These are phyloP conservation scores for Colletotrichum sidae DNA, from an alignment of 2,329 filamentous ascomycete species.

Conservation along the genomic window DNA sequence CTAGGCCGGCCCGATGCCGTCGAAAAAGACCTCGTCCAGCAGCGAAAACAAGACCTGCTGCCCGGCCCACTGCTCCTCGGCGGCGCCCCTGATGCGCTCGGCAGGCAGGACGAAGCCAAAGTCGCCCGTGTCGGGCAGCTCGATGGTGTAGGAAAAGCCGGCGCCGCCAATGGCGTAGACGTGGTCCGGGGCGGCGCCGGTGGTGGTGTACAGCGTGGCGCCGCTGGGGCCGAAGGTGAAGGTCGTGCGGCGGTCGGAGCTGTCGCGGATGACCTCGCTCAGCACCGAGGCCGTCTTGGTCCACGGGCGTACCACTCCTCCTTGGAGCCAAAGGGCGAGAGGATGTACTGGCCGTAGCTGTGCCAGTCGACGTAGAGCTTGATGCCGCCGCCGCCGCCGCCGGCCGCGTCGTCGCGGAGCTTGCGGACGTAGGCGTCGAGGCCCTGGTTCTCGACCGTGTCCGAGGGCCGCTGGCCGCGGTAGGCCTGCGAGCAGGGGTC, in stretches of 20 bases:
- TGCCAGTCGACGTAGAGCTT: conserved; percentile 62
- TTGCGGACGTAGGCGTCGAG: conserved; percentile 50
- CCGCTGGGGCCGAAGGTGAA: conserved; percentile 53
- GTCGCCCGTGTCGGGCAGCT: conserved; percentile 48
- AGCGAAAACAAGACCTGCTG: conserved; percentile 48
- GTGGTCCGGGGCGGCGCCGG: conserved; percentile 46
- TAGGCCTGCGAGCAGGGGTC: conserved; percentile 61
- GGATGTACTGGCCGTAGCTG: conserved; percentile 57
- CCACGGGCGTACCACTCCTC: conserved; percentile 53
- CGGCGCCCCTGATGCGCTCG: conserved; percentile 49
- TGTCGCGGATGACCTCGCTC: conserved; percentile 47
- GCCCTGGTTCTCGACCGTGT: conserved; percentile 59
- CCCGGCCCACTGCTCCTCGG: conserved; percentile 50
- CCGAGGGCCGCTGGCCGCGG: conserved; percentile 52
- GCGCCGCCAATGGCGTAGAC: conserved; percentile 42
- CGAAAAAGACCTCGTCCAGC: conserved; percentile 50
- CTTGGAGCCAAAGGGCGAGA: conserved; percentile 59
- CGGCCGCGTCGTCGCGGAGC: conserved; percentile 46
- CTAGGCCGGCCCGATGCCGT: conserved; percentile 43
- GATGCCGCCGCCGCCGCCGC: conserved; percentile 52
- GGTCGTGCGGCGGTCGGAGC: conserved; percentile 47
- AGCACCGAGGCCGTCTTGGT: conserved; percentile 48
- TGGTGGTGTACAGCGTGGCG: conserved; percentile 50
- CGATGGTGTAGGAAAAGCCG: conserved; percentile 55
- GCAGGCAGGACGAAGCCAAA: conserved; percentile 53